Percentiles rank a stretch among this genome's conserved stretches.
Conservation (phyloP, 2,329 filamentous ascomycete genomes). For the Xylaria digitata region DNA sequence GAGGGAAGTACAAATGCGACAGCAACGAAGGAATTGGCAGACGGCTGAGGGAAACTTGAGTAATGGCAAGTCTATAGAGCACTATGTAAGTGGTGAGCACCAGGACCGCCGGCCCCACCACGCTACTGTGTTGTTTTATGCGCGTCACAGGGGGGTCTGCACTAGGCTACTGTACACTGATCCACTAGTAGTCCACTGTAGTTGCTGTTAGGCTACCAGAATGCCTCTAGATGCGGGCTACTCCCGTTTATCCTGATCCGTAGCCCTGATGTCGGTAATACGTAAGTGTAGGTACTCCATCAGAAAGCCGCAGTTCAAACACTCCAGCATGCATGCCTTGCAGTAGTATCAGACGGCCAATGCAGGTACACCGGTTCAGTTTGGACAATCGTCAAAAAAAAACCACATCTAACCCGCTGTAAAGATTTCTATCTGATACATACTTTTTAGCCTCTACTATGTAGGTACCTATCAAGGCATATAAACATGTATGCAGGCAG, state of each 20-base stretch:
- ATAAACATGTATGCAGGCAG: no score
- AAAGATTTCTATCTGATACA: no score
- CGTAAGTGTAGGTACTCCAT: no score
- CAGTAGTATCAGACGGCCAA: no score
- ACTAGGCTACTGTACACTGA: neutral
- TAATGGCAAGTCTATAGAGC: conserved; percentile 16
- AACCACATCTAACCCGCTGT: no score
- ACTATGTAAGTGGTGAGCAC: conserved; percentile 21
- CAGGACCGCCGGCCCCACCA: conserved; percentile 37
- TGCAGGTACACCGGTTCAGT: no score
- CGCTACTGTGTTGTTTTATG: conserved; percentile 36
- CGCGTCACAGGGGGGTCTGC: conserved; percentile 39
- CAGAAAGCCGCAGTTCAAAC: no score
- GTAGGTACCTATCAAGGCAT: no score
- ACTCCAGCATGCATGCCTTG: no score
- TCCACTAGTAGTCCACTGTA: neutral
- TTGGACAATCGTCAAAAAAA: no score
- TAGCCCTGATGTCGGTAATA: no score
- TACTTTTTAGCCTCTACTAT: conserved; percentile 7
- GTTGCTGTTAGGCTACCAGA: conserved; percentile 27
- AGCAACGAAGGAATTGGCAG: conserved; percentile 23
- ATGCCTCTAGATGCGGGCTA: conserved; percentile 17
- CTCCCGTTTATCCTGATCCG: no score
- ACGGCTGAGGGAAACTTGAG: conserved; percentile 17
- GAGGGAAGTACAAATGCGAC: conserved; percentile 16